Base-by-base conservation (phyloP, 306 rosid genomes). In the Aeschynomene evenia region DNA sequence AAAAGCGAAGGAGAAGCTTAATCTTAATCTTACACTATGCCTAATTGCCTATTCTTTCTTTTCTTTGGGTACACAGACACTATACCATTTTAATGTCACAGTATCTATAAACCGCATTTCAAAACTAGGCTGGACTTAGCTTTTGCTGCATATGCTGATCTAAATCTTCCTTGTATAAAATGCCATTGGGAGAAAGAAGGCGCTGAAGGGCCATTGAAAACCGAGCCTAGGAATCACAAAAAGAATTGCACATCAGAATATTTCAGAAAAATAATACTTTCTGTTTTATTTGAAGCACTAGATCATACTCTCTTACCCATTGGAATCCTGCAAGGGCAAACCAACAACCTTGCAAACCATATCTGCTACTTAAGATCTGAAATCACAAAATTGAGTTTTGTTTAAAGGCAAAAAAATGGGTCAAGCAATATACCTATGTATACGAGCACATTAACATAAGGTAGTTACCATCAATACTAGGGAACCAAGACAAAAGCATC, bases 331-430 rank as follows among this genome's bases (percentile, higher is more conserved):
- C 90, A 11, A 90, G 84, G 33, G 86, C 88, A 42, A 74, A 71
- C 98, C 98, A 90, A 80, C 88, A 79, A 40, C 96, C 97, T 65
- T 70, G 79, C 69, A 93, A 79, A 63, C 96, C 98, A 74, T 39
- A 85, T 68, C 73, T 88, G 72, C 83, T 73, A 81, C 84, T 85
- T 60, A 82, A 68, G 64, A 82, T 31, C 98, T 90, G 86, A 75
- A 4, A 28, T 28, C 54, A 66, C 37, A 43, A 68, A 78, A 5
- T 2, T 5, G 0, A 70, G 23, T 36, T 11, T 9, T 9, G 67
- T 9, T 77, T 52, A 53, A 21, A 13, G 11, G 24, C 64, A 71
- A 18, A 76, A 71, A 18, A 76, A 51, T 56, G 74, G 64, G 64
- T 39, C 34, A 54, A 48, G 60, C 72, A 55, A 37, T 78, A 59